Evolutionary conservation across 1,284 basidiomycete genomes (phyloP).

Genomic region (Cystobasidium sp.): DNA sequence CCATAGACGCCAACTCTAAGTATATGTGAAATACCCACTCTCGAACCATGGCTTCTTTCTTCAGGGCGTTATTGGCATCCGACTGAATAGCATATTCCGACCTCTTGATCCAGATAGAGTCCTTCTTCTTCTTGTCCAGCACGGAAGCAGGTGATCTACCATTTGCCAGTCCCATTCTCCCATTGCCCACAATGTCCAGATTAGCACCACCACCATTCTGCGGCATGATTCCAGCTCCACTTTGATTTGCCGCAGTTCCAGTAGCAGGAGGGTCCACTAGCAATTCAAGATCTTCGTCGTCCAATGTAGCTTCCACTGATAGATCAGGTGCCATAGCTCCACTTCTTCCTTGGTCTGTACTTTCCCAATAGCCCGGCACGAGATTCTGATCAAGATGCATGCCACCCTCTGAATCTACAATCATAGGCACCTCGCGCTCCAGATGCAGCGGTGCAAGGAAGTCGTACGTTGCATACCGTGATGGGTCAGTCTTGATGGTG

Average conservation of each 20-base stretch:
- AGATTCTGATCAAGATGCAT: slow-evolving; percentile 75
- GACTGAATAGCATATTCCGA: slow-evolving; percentile 34
- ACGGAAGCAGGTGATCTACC: slow-evolving; percentile 9
- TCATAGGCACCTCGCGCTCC: slow-evolving; percentile 82
- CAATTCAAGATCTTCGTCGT: slow-evolving; percentile 51
- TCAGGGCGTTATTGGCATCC: slow-evolving; percentile 25
- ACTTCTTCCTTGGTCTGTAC: slow-evolving; percentile 73
- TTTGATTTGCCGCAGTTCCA: slow-evolving; percentile 15
- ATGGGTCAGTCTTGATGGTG: slow-evolving; percentile 80
- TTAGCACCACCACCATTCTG: slow-evolving; percentile 16
- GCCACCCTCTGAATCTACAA: slow-evolving; percentile 89
- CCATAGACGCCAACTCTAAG: not conserved
- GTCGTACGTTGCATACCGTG: slow-evolving; percentile 80
- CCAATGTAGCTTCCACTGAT: slow-evolving; percentile 9
- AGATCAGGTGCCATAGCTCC: slow-evolving; percentile 63
- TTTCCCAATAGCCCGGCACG: slow-evolving; percentile 72
- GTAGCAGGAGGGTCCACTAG: slow-evolving; percentile 44
- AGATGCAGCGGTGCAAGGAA: slow-evolving; percentile 79
- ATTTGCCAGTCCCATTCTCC: slow-evolving; percentile 10
- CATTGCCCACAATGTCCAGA: slow-evolving; percentile 30
- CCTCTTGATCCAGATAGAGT: slow-evolving; percentile 21
- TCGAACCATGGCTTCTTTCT: slow-evolving; percentile 30
- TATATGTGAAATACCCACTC: slow-evolving; percentile 9
- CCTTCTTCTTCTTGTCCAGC: slow-evolving; percentile 29
- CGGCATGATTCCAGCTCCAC: slow-evolving; percentile 35